Percentiles rank a stretch among this genome's conserved stretches.
phyloP scores from a whole-genome alignment of 768 basidiomycete species.

The Mycena filopes region DNA sequence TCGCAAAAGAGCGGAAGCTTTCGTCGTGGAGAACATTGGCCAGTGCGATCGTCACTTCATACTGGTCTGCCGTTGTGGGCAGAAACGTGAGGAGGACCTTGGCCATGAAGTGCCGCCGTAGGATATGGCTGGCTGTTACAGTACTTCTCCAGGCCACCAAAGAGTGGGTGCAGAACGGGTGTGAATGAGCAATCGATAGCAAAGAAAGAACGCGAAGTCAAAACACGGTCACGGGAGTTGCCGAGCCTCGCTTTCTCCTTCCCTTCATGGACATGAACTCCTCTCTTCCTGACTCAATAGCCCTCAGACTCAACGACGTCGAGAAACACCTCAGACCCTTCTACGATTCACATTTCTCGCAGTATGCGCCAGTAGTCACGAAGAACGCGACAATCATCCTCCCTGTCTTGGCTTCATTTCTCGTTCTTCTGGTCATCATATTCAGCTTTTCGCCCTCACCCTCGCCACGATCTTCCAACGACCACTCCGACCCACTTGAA shows the following conservation, averaged over 20 bases:
- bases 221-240: too few relatives aligned
- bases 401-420: background rate
- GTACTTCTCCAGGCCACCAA: too few relatives aligned
- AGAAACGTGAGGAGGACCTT: constrained; percentile 49
- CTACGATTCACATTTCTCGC: background rate
- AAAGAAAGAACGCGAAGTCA: too few relatives aligned
- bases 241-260: too few relatives aligned
- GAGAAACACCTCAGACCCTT: background rate
- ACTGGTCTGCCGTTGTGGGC: constrained; percentile 57
- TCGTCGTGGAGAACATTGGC: constrained; percentile 67
- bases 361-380: background rate
- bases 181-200: too few relatives aligned
- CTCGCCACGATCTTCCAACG: background rate
- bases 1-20: constrained; percentile 47
- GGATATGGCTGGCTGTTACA: too few relatives aligned
- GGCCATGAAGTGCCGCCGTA: too few relatives aligned
- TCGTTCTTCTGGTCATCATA: constrained; percentile 8
- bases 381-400: background rate
- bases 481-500: constrained; percentile 40
- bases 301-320: background rate
- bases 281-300: constrained; percentile 1
- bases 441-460: constrained; percentile 3
- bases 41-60: constrained; percentile 67
- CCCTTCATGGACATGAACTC: background rate
- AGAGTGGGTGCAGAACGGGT: too few relatives aligned